A percentile compares a stretch with the other conserved stretches of the same genome.
Evolutionary conservation across 495 filamentous ascomycete genomes (phyloP).

Genomic region (Aspergillus taichungensis): DNA sequence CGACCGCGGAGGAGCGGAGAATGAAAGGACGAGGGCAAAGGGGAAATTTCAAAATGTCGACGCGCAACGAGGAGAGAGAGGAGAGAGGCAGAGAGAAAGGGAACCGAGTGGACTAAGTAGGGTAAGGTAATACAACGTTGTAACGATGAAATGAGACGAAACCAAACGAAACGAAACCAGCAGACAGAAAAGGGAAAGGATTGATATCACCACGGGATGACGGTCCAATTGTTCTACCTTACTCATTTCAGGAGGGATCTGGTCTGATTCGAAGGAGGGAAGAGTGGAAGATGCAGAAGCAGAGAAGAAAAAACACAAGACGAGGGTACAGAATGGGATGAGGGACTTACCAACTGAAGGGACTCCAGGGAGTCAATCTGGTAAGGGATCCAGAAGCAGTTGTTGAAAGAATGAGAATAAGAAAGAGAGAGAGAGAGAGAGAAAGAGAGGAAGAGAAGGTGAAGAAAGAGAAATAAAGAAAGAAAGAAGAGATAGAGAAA

Average conservation of each 20-base stretch:
- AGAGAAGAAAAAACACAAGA: neutral
- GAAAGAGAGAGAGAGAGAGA: neutral
- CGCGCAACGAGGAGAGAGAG: slow-evolving; percentile 9
- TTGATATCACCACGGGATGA: neutral
- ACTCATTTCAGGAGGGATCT: neutral
- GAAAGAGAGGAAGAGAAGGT: neutral
- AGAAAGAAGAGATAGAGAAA: slow-evolving; percentile 4
- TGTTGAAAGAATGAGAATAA: neutral
- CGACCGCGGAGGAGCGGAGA: slow-evolving; percentile 8
- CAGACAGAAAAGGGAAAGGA: neutral
- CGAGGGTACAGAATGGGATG: neutral
- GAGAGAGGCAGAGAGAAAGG: slow-evolving; percentile 15
- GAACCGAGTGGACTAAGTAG: too few species aligned
- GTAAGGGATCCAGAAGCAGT: neutral
- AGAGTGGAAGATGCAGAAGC: slow-evolving; percentile 1
- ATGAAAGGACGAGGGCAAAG: slow-evolving; percentile 8
- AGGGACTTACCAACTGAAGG: neutral
- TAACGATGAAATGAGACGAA: neutral
- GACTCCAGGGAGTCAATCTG: neutral
- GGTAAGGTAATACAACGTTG: too few species aligned
- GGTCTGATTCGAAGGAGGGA: neutral
- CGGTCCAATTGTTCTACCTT: too few species aligned
- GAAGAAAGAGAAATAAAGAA: slow-evolving; percentile 3
- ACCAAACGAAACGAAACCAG: neutral
- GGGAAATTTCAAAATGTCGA: slow-evolving; percentile 12